Evolutionary conservation across 306 rosid genomes (phyloP).

Genomic region (Acacia confusa): DNA sequence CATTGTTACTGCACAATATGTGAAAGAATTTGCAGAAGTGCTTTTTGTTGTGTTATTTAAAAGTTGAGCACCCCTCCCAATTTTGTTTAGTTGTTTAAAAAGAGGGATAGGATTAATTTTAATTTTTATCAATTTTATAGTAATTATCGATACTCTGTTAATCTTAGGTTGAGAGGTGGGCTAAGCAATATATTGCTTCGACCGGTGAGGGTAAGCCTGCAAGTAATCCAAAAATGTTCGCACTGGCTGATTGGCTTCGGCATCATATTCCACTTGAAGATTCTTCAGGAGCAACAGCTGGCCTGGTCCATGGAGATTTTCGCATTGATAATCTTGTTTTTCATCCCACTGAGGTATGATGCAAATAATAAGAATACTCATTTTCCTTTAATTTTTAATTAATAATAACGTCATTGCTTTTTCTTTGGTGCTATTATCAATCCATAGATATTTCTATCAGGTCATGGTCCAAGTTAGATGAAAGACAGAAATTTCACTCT

Average conservation of each 20-base stretch:
- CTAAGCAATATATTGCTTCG: constrained; percentile 79
- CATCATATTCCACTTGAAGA: constrained; percentile 77
- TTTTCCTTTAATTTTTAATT: constrained; percentile 21
- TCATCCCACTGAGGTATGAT: constrained; percentile 82
- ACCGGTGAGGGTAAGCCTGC: constrained; percentile 76
- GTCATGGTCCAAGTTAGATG: constrained; percentile 17
- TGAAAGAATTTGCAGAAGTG: constrained; percentile 11
- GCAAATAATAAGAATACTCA: constrained; percentile 1
- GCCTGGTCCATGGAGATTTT: constrained; percentile 97
- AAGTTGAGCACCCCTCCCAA: neutral
- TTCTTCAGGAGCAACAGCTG: constrained; percentile 69
- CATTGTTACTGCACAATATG: neutral
- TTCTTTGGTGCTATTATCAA: constrained; percentile 16
- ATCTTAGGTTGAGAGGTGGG: constrained; percentile 90
- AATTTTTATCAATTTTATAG: neutral
- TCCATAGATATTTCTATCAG: constrained; percentile 3
- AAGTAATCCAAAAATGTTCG: constrained; percentile 86
- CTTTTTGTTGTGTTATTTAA: constrained; percentile 2
- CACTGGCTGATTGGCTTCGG: constrained; percentile 73
- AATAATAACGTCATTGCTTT: constrained; percentile 3
- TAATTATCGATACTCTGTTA: constrained; percentile 19
- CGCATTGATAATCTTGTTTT: constrained; percentile 91
- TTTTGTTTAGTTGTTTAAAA: constrained; percentile 11
- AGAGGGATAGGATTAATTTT: constrained; percentile 15
- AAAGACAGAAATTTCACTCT: constrained; percentile 31